Conservation (phyloP, 495 filamentous ascomycete species). For the Aspergillus steynii region DNA sequence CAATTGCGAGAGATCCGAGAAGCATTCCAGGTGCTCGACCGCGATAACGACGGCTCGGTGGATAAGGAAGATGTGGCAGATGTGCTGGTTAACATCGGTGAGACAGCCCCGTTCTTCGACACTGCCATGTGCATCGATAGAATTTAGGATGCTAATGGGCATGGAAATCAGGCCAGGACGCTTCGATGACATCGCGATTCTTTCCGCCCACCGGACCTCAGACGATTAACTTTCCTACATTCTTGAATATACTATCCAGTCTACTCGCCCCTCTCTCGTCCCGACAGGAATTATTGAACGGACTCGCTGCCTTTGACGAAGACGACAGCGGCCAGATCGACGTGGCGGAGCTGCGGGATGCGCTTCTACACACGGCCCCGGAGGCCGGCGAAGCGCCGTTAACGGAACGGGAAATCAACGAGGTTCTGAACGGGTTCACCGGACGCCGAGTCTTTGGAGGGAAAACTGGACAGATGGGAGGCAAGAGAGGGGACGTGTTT, state of each 20-base stretch:
- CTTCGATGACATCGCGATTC: conserved; percentile 66
- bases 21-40: conserved; percentile 83
- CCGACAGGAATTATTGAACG: conserved; percentile 74
- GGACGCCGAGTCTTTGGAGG: conserved; percentile 72
- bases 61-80: conserved; percentile 75
- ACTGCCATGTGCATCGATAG: background rate
- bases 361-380: conserved; percentile 76
- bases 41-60: conserved; percentile 74
- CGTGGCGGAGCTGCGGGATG: conserved; percentile 75
- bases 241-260: conserved; percentile 73
- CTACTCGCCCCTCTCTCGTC: conserved; percentile 72
- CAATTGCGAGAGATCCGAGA: conserved; percentile 77
- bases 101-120: conserved; percentile 3
- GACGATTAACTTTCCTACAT: conserved; percentile 78
- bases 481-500: conserved; percentile 46
- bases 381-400: conserved; percentile 69
- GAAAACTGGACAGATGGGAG: conserved; percentile 30
- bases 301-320: conserved; percentile 93
- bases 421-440: conserved; percentile 79
- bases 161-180: conserved; percentile 48
- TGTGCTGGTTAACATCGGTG: conserved; percentile 77
- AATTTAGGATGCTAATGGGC: background rate
- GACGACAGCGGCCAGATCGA: conserved; percentile 94
- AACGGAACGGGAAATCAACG: conserved; percentile 76
- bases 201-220: conserved; percentile 68